These are phyloP conservation scores for Cytospora mali DNA, from an alignment of 2,329 filamentous ascomycete species.

Conservation along the genomic window DNA sequence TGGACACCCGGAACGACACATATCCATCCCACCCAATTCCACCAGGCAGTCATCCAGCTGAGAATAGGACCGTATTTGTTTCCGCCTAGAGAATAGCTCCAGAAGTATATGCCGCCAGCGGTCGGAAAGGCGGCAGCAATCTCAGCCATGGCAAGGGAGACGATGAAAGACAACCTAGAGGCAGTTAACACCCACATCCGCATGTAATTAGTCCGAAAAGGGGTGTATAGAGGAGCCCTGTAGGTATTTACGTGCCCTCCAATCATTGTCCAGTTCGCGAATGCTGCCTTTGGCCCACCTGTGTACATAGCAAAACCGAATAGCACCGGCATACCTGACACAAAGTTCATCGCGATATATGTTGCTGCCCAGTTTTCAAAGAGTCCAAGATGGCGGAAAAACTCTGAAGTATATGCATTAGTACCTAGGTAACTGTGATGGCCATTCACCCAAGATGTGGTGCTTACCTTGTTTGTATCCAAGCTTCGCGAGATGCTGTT, in stretches of 20 bases:
- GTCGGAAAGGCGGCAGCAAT: constrained; percentile 42
- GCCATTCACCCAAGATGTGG: too few species aligned
- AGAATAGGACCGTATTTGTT: constrained; percentile 41
- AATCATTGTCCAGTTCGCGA: constrained; percentile 44
- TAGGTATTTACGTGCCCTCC: constrained; percentile 32
- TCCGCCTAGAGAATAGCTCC: constrained; percentile 42
- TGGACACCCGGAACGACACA: constrained; percentile 43
- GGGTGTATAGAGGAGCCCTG: neutral
- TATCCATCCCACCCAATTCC: constrained; percentile 43
- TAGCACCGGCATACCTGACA: constrained; percentile 40
- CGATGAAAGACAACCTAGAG: constrained; percentile 36
- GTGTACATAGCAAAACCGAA: constrained; percentile 45
- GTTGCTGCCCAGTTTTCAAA: constrained; percentile 44
- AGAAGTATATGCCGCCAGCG: constrained; percentile 44
- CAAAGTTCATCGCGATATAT: constrained; percentile 43
- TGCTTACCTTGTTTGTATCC: constrained; percentile 38
- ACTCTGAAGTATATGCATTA: constrained; percentile 31
- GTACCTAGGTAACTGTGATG: too few species aligned
- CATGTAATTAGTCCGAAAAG: neutral
- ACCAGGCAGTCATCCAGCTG: constrained; percentile 46
- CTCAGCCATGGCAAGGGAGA: constrained; percentile 43
- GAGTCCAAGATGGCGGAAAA: constrained; percentile 39
- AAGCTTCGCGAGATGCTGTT: constrained; percentile 38
- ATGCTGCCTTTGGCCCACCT: constrained; percentile 42
- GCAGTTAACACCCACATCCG: neutral